A percentile compares a stretch with the other conserved stretches of the same genome.
Conservation (phyloP, 2,329 filamentous ascomycete genomes). For the Epichloe baconii region DNA sequence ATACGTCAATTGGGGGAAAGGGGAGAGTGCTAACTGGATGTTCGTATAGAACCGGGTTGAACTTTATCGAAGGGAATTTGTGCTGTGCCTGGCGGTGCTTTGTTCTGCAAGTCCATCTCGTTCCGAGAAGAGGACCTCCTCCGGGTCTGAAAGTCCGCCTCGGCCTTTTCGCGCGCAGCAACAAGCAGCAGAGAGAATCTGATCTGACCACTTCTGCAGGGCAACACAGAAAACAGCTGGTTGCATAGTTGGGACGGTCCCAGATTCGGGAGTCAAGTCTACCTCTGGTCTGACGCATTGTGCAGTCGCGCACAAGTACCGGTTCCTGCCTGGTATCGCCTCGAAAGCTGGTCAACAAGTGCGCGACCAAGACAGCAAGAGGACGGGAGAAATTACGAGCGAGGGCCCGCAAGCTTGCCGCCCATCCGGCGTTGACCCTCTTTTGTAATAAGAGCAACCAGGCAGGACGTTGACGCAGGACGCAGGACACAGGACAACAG, state of each 20-base stretch:
- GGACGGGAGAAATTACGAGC: neutral
- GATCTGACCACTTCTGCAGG: neutral
- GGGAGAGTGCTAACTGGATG: conserved; percentile 3
- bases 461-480: neutral
- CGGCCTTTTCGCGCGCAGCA: neutral
- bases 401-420: neutral
- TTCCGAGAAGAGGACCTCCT: neutral
- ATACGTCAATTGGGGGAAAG: neutral
- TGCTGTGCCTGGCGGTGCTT: neutral
- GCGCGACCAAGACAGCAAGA: neutral
- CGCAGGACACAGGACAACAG: neutral
- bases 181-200: neutral
- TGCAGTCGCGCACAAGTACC: neutral
- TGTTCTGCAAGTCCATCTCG: neutral
- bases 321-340: neutral
- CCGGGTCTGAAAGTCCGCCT: neutral
- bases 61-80: neutral
- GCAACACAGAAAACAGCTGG: neutral
- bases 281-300: neutral
- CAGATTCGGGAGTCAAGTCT: neutral
- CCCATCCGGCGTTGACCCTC: conserved; percentile 1
- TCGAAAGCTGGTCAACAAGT: neutral
- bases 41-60: conserved; percentile 1
- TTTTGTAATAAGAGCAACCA: neutral
- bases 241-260: neutral